Evolutionary conservation across 2,329 filamentous ascomycete genomes (phyloP).

Genomic region (Fusarium sarcochroum): DNA sequence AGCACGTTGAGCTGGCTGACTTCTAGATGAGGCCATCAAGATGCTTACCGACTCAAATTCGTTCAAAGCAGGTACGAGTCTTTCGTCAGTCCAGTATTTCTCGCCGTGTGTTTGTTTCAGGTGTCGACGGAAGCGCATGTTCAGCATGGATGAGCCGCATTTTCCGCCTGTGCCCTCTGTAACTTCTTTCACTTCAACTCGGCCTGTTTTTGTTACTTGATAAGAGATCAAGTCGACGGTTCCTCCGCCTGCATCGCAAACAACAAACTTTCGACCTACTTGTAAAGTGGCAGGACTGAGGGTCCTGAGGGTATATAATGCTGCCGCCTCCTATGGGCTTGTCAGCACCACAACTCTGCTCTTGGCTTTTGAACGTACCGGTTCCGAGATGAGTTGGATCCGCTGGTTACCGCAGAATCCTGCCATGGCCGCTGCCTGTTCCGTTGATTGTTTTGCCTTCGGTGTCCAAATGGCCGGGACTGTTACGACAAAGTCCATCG

Average conservation of each 20-base stretch:
- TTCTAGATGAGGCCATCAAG: conserved; percentile 55
- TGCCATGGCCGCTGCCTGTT: conserved; percentile 56
- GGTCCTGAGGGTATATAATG: conserved; percentile 63
- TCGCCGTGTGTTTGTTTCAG: conserved; percentile 60
- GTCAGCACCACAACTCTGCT: conserved; percentile 27
- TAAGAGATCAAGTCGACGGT: conserved; percentile 70
- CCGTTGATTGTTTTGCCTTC: conserved; percentile 65
- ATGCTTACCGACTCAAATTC: conserved; percentile 59
- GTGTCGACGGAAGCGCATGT: conserved; percentile 62
- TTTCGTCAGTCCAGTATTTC: conserved; percentile 60
- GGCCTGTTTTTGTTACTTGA: conserved; percentile 59
- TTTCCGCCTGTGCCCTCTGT: conserved; percentile 63
- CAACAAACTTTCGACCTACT: conserved; percentile 63
- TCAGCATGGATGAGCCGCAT: conserved; percentile 65
- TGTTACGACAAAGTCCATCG: conserved; percentile 68
- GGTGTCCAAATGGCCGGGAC: conserved; percentile 73
- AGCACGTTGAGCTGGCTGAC: conserved; percentile 20
- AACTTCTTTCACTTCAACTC: conserved; percentile 63
- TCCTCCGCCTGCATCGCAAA: conserved; percentile 69
- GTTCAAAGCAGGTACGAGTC: conserved; percentile 57
- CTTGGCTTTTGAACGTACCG: conserved; percentile 49
- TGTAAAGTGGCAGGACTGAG: conserved; percentile 59
- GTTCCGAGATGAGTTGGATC: conserved; percentile 65
- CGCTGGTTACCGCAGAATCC: conserved; percentile 58
- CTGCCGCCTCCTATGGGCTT: conserved; percentile 61